Percentiles rank a stretch among this genome's conserved stretches.
phyloP scores from a whole-genome alignment of 1,284 basidiomycete genomes.

The Sanghuangporus weigelae region DNA sequence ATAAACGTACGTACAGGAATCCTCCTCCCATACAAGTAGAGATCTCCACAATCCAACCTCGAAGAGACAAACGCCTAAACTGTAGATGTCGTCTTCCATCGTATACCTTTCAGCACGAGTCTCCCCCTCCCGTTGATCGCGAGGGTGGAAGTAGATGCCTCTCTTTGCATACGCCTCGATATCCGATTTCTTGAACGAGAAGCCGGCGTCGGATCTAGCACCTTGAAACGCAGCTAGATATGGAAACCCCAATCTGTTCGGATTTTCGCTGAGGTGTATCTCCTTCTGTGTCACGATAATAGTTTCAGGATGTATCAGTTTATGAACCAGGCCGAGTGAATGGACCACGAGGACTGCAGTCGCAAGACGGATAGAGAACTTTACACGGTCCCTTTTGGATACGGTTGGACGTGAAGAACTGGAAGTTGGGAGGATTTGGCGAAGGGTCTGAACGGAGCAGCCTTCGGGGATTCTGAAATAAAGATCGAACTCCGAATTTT shows the following conservation, averaged over 20 bases:
- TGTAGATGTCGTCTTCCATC: slow-evolving; percentile 13
- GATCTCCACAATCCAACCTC: slow-evolving; percentile 16
- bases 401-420: neutral
- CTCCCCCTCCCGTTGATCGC: neutral
- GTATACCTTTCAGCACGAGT: neutral
- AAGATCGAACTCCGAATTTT: neutral
- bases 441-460: neutral
- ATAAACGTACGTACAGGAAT: neutral
- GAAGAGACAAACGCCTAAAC: slow-evolving; percentile 13
- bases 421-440: neutral
- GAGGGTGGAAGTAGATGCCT: slow-evolving; percentile 7
- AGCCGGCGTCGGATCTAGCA: neutral
- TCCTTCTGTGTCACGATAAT: neutral
- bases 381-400: neutral
- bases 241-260: neutral
- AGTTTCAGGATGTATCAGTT: slow-evolving; percentile 3
- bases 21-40: neutral
- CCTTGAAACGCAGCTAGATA: neutral
- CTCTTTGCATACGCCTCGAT: neutral
- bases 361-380: slow-evolving; percentile 1
- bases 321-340: slow-evolving; percentile 9
- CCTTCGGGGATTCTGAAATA: neutral
- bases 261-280: neutral
- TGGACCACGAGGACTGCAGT: slow-evolving; percentile 8
- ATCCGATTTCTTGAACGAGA: neutral